Percentiles rank a stretch among this genome's conserved stretches.
Evolutionary conservation across 148 eudicot species (phyloP).

Genomic region (Selenicereus undatus): DNA sequence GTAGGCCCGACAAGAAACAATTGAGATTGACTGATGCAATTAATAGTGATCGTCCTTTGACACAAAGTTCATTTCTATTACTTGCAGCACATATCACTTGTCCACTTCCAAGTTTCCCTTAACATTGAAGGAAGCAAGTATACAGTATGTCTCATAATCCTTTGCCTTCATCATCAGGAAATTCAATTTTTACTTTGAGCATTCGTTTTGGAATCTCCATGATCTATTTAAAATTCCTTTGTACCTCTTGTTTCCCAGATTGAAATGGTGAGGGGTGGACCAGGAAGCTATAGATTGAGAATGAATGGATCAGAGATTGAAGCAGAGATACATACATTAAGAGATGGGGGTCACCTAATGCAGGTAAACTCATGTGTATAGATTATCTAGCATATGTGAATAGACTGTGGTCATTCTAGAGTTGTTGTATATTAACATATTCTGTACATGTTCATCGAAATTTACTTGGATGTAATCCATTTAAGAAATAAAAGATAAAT

Average conservation of each 20-base stretch:
- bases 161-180: background rate
- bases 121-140: conserved; percentile 99
- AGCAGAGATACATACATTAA: conserved; percentile 96
- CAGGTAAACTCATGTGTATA: conserved; percentile 48
- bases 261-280: conserved; percentile 88
- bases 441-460: background rate
- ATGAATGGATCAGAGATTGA: conserved; percentile 89
- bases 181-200: background rate
- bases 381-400: background rate
- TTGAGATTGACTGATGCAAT: conserved; percentile 1
- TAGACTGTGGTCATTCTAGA: background rate
- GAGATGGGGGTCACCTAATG: conserved; percentile 98
- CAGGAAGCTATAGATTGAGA: conserved; percentile 87
- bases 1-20: conserved; percentile 31
- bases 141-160: conserved; percentile 52
- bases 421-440: background rate
- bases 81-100: conserved; percentile 99
- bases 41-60: background rate
- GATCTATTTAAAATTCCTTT: background rate
- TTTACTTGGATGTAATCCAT: background rate
- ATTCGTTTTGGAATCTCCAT: background rate
- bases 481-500: background rate
- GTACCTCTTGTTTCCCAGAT: conserved; percentile 38
- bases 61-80: background rate
- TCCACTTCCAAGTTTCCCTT: conserved; percentile 80